A percentile compares a stretch with the other conserved stretches of the same genome.
Evolutionary conservation across 805 yeast genomes (phyloP).

Genomic region (Candida piceae): DNA sequence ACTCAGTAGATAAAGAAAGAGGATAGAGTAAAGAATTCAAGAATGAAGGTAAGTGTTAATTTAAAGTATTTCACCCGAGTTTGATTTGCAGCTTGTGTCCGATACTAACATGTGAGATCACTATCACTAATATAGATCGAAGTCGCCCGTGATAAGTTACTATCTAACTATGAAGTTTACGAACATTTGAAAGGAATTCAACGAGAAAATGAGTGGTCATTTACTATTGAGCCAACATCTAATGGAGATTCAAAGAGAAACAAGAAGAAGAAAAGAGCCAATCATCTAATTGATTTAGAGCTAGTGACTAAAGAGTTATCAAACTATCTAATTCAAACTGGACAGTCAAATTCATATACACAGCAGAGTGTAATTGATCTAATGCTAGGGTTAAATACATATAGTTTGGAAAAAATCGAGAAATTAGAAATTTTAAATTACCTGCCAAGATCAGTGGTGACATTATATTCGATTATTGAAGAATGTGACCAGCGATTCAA

Average conservation of each 20-base stretch:
- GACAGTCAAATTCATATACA: constrained; percentile 30
- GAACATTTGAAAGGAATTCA: constrained; percentile 48
- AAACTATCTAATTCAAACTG: constrained; percentile 34
- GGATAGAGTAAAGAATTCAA: no score
- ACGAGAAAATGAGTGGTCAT: constrained; percentile 42
- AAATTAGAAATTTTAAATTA: constrained; percentile 77
- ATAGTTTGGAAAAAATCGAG: constrained; percentile 73
- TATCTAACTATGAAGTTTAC: constrained; percentile 63
- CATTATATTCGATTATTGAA: constrained; percentile 74
- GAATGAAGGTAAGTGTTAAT: not conserved
- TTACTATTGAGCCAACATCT: constrained; percentile 24
- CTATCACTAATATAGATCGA: constrained; percentile 32
- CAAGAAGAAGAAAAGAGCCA: constrained; percentile 25
- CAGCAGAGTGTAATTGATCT: constrained; percentile 28
- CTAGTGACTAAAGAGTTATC: constrained; percentile 43
- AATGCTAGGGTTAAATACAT: constrained; percentile 42
- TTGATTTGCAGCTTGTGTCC: not conserved
- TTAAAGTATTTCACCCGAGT: not conserved
- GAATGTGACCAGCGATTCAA: constrained; percentile 85
- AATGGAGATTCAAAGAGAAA: constrained; percentile 10
- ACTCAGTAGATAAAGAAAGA: no score
- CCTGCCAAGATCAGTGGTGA: constrained; percentile 76
- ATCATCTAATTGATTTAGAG: constrained; percentile 42
- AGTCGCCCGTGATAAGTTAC: constrained; percentile 48
- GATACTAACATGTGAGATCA: not conserved